A percentile compares a stretch with the other conserved stretches of the same genome.
These are phyloP conservation scores for Solanum tarijense DNA, from an alignment of 257 asterid genomes.

Conservation along the genomic window DNA sequence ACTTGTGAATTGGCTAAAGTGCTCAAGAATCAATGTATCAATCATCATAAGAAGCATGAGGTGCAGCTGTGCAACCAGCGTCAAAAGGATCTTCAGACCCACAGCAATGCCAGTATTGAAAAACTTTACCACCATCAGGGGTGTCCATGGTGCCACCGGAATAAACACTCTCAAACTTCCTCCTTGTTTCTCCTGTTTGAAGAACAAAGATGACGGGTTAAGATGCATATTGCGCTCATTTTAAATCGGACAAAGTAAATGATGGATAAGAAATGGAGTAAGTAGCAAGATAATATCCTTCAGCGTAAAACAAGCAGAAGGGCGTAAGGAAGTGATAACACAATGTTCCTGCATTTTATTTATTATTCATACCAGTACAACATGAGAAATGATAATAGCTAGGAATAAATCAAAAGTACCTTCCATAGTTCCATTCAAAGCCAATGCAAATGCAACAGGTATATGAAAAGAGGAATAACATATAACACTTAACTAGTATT, in stretches of 20 bases:
- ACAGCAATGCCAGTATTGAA: conserved; percentile 96
- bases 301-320: neutral
- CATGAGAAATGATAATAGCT: neutral
- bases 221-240: neutral
- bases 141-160: conserved; percentile 85
- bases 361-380: neutral
- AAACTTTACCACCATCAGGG: conserved; percentile 67
- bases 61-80: conserved; percentile 83
- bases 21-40: conserved; percentile 14
- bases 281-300: neutral
- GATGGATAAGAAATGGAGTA: neutral
- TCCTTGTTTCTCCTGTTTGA: conserved; percentile 79
- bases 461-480: neutral
- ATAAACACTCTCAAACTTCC: conserved; percentile 91
- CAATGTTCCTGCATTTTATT: neutral
- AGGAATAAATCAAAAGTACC: neutral
- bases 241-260: neutral
- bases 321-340: neutral
- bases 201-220: neutral
- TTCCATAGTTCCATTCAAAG: neutral
- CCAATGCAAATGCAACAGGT: neutral
- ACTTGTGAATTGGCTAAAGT: neutral
- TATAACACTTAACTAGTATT: neutral
- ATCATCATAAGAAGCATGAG: conserved; percentile 86
- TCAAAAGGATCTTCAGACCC: conserved; percentile 87